A percentile compares a stretch with the other conserved stretches of the same genome.
Evolutionary conservation across 305 asterid genomes (phyloP).

Genomic region (Solanum hybrid): DNA sequence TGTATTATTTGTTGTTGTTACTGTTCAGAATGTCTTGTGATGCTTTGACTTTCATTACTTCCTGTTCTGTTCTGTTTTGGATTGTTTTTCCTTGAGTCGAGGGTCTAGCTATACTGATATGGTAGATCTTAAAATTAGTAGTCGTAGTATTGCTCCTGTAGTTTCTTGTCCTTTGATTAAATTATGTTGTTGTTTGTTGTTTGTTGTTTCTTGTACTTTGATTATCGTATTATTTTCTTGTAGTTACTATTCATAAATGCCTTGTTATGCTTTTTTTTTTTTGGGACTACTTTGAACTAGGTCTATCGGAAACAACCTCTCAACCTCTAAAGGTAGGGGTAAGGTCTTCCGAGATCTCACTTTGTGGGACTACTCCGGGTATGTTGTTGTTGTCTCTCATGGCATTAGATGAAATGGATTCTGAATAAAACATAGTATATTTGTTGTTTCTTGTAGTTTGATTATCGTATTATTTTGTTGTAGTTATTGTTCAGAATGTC

Average conservation of each 20-base stretch:
- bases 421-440: neutral
- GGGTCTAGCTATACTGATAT: slow-evolving; percentile 13
- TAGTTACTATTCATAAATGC: neutral
- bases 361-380: rapidly evolving
- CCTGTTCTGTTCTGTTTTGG: neutral
- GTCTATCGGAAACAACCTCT: neutral
- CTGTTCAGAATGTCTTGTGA: neutral
- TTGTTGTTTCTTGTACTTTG: neutral
- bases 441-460: neutral
- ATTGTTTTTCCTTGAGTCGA: neutral
- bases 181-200: neutral
- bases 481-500: neutral
- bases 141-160: neutral
- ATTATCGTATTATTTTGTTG: neutral
- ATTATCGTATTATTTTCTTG: neutral
- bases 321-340: neutral
- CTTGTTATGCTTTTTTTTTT: neutral
- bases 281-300: neutral
- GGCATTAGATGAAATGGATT: neutral
- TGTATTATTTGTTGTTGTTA: neutral
- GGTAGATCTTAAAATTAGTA: neutral
- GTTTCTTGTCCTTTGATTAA: neutral
- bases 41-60: neutral
- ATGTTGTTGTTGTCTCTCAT: neutral
- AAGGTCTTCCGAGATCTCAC: neutral